Conservation (phyloP, 805 yeast genomes). For the Cyberlindnera japonica region DNA sequence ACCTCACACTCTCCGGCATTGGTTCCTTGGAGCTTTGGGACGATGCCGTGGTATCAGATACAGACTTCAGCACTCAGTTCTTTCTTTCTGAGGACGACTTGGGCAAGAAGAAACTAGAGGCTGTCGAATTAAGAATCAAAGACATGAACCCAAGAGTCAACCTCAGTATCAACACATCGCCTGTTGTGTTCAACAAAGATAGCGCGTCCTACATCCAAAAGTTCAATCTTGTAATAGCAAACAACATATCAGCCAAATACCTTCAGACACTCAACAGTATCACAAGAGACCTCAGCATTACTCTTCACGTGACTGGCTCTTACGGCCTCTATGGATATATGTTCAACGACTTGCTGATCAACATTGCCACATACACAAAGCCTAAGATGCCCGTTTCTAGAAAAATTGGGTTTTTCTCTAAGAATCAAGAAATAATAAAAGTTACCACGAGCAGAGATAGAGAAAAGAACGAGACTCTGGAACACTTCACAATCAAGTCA, state of each 20-base stretch:
- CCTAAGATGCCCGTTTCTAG: slow-evolving; percentile 48
- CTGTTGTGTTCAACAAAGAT: slow-evolving; percentile 17
- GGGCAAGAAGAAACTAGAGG: slow-evolving; percentile 53
- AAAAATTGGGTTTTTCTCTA: slow-evolving; percentile 44
- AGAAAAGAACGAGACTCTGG: slow-evolving; percentile 34
- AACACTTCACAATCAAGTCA: slow-evolving; percentile 37
- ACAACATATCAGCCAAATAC: slow-evolving; percentile 49
- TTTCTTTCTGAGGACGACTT: slow-evolving; percentile 55
- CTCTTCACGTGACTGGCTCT: slow-evolving; percentile 63
- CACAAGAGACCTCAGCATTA: slow-evolving; percentile 54
- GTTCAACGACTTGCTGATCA: slow-evolving; percentile 71
- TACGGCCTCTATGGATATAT: slow-evolving; percentile 84
- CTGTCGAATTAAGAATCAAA: slow-evolving; percentile 52
- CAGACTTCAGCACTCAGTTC: slow-evolving; percentile 73
- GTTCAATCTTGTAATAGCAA: slow-evolving; percentile 72
- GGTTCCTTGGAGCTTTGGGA: slow-evolving; percentile 76
- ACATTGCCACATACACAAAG: slow-evolving; percentile 51
- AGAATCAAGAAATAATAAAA: slow-evolving; percentile 39
- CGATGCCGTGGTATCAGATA: slow-evolving; percentile 45
- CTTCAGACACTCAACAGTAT: slow-evolving; percentile 47
- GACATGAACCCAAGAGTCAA: slow-evolving; percentile 80
- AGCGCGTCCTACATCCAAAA: slow-evolving; percentile 39
- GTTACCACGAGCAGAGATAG: slow-evolving; percentile 32
- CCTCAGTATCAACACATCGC: slow-evolving; percentile 40
- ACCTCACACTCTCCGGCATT: slow-evolving; percentile 83